A percentile compares a stretch with the other conserved stretches of the same genome.
These are phyloP conservation scores for Hypoxylon sp. DNA, from an alignment of 2,329 filamentous ascomycete genomes.

Conservation along the genomic window DNA sequence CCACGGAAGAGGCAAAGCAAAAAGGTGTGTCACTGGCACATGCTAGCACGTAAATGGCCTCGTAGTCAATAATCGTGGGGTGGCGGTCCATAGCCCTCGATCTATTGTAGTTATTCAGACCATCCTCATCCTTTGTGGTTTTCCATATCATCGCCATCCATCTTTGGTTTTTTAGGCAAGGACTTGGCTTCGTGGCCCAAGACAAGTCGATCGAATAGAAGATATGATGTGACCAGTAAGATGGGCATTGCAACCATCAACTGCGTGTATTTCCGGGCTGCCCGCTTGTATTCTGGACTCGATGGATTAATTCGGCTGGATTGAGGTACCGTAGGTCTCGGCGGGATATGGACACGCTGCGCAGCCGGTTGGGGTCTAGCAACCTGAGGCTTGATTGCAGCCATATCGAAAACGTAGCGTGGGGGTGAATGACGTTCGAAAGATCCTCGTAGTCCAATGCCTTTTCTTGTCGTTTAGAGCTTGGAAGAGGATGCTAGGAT, in stretches of 20 bases:
- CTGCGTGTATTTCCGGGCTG: constrained; percentile 62
- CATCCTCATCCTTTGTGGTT: constrained; percentile 23
- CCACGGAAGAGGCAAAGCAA: neutral
- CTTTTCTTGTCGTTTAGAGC: neutral
- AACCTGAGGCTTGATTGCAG: constrained; percentile 15
- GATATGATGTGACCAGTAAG: constrained; percentile 68
- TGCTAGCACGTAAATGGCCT: neutral
- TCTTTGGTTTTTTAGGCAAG: constrained; percentile 6
- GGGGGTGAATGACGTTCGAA: neutral
- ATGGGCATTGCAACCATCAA: constrained; percentile 69
- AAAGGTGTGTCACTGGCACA: neutral
- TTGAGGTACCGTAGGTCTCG: constrained; percentile 17
- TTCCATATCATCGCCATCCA: constrained; percentile 6
- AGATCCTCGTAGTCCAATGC: neutral
- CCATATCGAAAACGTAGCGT: constrained; percentile 14
- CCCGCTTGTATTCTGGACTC: constrained; percentile 57
- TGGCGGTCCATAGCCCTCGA: neutral
- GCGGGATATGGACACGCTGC: constrained; percentile 23
- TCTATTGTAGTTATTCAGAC: neutral
- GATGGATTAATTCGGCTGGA: constrained; percentile 51
- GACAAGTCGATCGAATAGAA: constrained; percentile 62
- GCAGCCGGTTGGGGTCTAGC: constrained; percentile 8
- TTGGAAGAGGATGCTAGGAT: neutral
- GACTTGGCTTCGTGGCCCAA: constrained; percentile 47
- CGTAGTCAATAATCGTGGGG: neutral